These are phyloP conservation scores for Leccinum subatratum DNA, from an alignment of 1,284 basidiomycete species.

Conservation along the genomic window DNA sequence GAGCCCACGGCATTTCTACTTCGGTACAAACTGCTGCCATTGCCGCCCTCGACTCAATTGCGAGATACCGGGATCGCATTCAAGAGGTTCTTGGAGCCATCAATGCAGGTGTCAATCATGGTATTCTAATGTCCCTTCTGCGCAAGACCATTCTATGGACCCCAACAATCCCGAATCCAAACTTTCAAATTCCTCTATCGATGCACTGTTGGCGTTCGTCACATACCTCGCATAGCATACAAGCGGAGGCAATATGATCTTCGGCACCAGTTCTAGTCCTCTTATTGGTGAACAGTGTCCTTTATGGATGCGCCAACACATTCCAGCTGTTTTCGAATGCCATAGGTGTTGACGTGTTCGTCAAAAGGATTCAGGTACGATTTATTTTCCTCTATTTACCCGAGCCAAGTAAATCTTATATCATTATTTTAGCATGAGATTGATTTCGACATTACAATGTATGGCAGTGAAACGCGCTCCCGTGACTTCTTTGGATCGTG, in stretches of 20 bases:
- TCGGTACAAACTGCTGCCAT: conserved; percentile 80
- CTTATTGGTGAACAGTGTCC: conserved; percentile 65
- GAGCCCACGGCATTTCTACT: conserved; percentile 69
- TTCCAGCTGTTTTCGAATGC: conserved; percentile 85
- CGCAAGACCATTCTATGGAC: conserved; percentile 61
- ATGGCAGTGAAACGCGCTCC: conserved; percentile 40
- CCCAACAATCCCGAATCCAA: conserved; percentile 58
- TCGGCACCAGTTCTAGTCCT: conserved; percentile 86
- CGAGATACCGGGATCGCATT: conserved; percentile 77
- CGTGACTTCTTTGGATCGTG: conserved; percentile 53
- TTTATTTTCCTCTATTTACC: conserved; percentile 1
- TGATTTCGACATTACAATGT: conserved; percentile 60
- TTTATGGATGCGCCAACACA: conserved; percentile 86
- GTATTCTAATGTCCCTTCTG: conserved; percentile 84
- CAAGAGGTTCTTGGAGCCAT: conserved; percentile 87
- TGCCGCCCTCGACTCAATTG: conserved; percentile 84
- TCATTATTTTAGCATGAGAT: conserved; percentile 57
- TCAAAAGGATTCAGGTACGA: conserved; percentile 78
- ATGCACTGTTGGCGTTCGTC: conserved; percentile 82
- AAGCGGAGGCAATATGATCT: conserved; percentile 83
- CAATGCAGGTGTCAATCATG: conserved; percentile 95
- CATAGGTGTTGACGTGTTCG: conserved; percentile 81
- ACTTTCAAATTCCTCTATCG: conserved; percentile 78
- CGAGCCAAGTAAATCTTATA: conserved; percentile 3
- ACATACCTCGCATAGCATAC: conserved; percentile 83